A percentile compares a stretch with the other conserved stretches of the same genome.
Evolutionary conservation across 2,329 filamentous ascomycete genomes (phyloP).

Genomic region (Aspergillus ochraceus): DNA sequence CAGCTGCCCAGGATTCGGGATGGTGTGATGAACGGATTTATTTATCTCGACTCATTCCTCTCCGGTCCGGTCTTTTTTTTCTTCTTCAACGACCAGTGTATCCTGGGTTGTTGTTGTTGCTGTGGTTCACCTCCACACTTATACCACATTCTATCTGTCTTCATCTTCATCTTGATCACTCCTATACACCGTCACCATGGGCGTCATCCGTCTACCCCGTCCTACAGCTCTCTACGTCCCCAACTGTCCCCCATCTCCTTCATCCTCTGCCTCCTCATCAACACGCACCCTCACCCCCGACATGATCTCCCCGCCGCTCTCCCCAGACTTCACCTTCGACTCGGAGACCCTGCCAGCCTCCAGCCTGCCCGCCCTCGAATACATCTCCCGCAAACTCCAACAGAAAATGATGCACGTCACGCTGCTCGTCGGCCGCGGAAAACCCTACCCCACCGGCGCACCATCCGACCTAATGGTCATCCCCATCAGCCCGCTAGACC

Average conservation of each 20-base stretch:
- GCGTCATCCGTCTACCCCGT: conserved; percentile 36
- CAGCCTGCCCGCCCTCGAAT: conserved; percentile 41
- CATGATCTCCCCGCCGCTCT: conserved; percentile 45
- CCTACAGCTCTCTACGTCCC: conserved; percentile 38
- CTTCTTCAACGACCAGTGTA: neutral
- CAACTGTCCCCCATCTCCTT: conserved; percentile 23
- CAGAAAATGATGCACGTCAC: conserved; percentile 42
- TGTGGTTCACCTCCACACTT: neutral
- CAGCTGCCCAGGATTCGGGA: neutral
- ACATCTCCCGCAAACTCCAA: conserved; percentile 42
- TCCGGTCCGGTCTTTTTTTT: too few species aligned
- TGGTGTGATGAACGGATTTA: neutral
- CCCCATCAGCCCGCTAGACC: conserved; percentile 35
- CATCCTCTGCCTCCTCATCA: neutral
- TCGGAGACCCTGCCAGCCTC: conserved; percentile 37
- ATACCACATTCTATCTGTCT: neutral
- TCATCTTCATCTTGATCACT: neutral
- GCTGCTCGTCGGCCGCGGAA: conserved; percentile 41
- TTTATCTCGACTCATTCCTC: neutral
- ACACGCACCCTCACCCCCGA: conserved; percentile 37
- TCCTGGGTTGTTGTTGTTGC: neutral
- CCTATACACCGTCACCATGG: conserved; percentile 26
- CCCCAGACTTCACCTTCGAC: conserved; percentile 38
- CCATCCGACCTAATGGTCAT: conserved; percentile 41
- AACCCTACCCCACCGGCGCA: conserved; percentile 40